Evolutionary conservation across 257 asterid species (phyloP), one percentile per base, ranked within the genome.

Genomic region (Rubia yunnanensis): DNA sequence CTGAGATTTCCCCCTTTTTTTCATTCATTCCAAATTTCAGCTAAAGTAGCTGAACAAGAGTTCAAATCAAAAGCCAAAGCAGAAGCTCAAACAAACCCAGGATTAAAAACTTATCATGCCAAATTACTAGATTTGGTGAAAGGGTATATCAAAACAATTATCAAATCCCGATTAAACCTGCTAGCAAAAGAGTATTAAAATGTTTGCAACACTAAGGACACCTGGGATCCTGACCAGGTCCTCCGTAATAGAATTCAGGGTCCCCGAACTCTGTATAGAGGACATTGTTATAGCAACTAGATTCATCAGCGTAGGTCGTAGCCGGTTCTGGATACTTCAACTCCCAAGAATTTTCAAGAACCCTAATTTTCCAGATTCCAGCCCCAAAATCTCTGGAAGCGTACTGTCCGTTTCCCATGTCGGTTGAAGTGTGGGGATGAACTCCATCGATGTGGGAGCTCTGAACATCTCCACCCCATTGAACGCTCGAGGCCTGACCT

Each of bases 391-490:
- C 57, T 50, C 13, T 20, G 1, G 28, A 54, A 0, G 92, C 68
- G 32, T 66, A 83, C 0, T 17, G 7, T 9, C 95, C 94, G 1
- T 74, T 86, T 3, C 95, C 95, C 95, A 86, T 86, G 0, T 28
- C 82, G 0, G 92, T 86, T 9, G 60, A 30, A 0, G 92, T 85
- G 63, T 82, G 89, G 0, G 95, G 95, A 50, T 22, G 76, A 32
- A 35, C 30, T 10, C 38, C 38, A 0, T 88, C 90, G 0, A 86
- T 84, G 7, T 63, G 73, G 2, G 75, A 15, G 76, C 92, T 89
- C 18, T 81, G 78, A 31, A 89, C 92, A 36, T 89, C 95, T 9
- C 95, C 96, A 5, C 94, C 96, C 96, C 92, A 84, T 31, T 86
- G 84, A 7, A 74, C 95, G 0, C 78, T 80, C 4, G 53, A 54